These are phyloP conservation scores for Vanrija humicola DNA, from an alignment of 1,284 basidiomycete genomes.

Conservation along the genomic window DNA sequence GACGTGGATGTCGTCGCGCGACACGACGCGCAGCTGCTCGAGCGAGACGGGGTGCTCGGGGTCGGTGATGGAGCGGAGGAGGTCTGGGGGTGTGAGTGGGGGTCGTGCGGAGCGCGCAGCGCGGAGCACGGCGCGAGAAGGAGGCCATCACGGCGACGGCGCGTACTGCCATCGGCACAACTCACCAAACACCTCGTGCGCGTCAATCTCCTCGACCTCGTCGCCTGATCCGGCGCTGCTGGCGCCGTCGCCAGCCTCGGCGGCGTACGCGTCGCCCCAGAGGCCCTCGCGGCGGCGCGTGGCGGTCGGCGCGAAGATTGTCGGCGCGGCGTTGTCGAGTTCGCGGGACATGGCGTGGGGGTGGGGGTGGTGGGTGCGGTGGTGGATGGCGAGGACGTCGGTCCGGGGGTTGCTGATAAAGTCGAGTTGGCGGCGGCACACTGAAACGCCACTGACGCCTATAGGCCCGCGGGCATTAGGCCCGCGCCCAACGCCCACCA, in stretches of 20 bases:
- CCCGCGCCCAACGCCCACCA: conserved; percentile 8
- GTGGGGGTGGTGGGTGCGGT: not conserved
- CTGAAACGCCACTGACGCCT: not conserved
- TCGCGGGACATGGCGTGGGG: conserved; percentile 28
- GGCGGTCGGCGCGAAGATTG: conserved; percentile 32
- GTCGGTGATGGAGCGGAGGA: conserved; percentile 88
- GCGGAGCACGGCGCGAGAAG: not conserved
- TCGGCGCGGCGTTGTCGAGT: conserved; percentile 45
- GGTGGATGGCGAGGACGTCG: not conserved
- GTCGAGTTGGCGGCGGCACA: not conserved
- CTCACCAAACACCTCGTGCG: conserved; percentile 57
- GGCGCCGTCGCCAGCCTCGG: not conserved
- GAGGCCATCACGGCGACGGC: too few species aligned
- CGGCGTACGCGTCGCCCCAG: conserved; percentile 15
- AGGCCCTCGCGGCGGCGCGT: conserved; percentile 13
- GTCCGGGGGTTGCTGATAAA: not conserved
- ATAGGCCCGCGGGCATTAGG: not conserved
- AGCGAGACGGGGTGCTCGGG: conserved; percentile 95
- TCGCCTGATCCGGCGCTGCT: conserved; percentile 10
- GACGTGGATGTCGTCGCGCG: conserved; percentile 77
- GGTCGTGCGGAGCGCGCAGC: not conserved
- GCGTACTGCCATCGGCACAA: too few species aligned
- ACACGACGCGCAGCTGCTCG: conserved; percentile 94
- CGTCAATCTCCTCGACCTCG: conserved; percentile 57
- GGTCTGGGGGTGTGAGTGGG: conserved; percentile 57